These are phyloP conservation scores for Umbelopsis sp. DNA, from an alignment of 192 early-diverging fungal genomes.

Conservation along the genomic window DNA sequence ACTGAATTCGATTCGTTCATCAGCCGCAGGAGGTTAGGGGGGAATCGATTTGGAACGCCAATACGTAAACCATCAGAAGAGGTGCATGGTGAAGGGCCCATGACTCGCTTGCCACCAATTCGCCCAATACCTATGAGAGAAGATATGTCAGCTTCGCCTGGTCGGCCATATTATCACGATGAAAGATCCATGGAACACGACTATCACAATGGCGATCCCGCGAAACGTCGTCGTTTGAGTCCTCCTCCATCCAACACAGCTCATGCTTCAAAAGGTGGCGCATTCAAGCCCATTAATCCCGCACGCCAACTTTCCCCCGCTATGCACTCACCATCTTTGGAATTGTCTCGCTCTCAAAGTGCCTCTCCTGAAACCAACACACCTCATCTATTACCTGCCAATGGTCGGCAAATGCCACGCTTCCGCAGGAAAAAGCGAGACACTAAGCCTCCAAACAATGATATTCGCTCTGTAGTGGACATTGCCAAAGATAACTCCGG, in stretches of 20 bases:
- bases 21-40: constrained; percentile 19
- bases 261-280: constrained; percentile 16
- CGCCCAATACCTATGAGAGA: constrained; percentile 5
- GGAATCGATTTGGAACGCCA: constrained; percentile 6
- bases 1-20: constrained; percentile 19
- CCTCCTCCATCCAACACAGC: background rate
- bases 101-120: constrained; percentile 13
- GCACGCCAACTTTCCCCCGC: background rate
- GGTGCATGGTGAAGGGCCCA: background rate
- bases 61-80: constrained; percentile 9
- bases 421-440: constrained; percentile 38
- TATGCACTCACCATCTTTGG: background rate
- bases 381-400: background rate
- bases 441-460: constrained; percentile 43
- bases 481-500: constrained; percentile 63
- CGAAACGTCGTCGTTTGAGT: background rate
- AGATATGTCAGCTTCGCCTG: background rate
- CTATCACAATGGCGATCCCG: background rate
- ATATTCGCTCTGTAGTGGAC: constrained; percentile 36
- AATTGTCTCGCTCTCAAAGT: background rate
- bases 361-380: background rate
- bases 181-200: constrained; percentile 5
- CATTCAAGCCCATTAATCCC: background rate
- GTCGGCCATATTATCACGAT: constrained; percentile 9
- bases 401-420: constrained; percentile 17